Base-by-base conservation (phyloP, 805 yeast genomes). In the Candida succiphila region DNA sequence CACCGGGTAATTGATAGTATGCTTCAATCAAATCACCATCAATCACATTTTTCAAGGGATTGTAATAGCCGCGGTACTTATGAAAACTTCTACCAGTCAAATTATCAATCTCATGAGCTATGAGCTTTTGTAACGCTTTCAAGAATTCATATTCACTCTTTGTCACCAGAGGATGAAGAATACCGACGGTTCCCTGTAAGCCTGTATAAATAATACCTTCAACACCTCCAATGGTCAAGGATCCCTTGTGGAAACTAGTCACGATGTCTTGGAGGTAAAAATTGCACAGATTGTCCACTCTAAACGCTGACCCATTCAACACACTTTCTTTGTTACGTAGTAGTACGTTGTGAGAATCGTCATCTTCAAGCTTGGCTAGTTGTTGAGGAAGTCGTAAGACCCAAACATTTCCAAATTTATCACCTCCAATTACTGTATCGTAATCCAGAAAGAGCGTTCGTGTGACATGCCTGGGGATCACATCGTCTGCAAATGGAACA, bases 1-100 rank as follows among this genome's bases (percentile, higher is more conserved):
- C 44, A 1, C 53, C 50, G 12, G 48, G 46, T 16, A 72, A 49
- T 8, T 52, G 46, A 31, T 48, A 55, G 46, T 62, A 83, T 27
- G 56, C 51, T 45, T 86, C 96, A 31, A 89, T 62, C 13, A 84
- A 60, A 50, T 92, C 97, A 8, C 98, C 98, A 56, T 92, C 96
- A 27, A 92, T 67, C 3, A 82, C 76, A 32, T 74, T 69, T 41
- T 76, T 78, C 2, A 68, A 71, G 0, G 96, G 96, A n/a, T 73
- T 75, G 51, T 85, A 86, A 48, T 79, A 81, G 33, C 96, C 69
- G 35, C 96, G 60, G 51, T 67, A 88, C 36, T 69, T 69, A 40
- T 72, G 38, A 37, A 78, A 83, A 40, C 80, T 81, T 36, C 92
- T 65, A 0, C 80, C 89, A 3, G 77, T 63, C n/a, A 75, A 36